These are phyloP conservation scores for Chrysoporthe deuterocubensis DNA, from an alignment of 2,329 filamentous ascomycete species.

Conservation along the genomic window DNA sequence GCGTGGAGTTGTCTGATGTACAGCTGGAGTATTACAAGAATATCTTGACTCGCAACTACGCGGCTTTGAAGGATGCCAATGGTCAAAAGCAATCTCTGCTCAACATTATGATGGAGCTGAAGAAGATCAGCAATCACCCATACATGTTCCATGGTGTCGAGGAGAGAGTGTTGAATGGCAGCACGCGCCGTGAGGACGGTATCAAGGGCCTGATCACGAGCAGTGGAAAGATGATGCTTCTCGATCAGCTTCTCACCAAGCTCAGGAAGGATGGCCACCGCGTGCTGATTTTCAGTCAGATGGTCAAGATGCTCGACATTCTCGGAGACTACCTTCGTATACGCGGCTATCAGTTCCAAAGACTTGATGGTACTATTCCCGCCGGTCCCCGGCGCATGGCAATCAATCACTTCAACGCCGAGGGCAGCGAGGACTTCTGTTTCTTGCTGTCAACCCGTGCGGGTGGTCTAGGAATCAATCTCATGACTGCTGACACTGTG, in stretches of 20 bases:
- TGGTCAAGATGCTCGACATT: constrained; percentile 99
- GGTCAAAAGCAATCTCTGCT: constrained; percentile 94
- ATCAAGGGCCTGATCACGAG: constrained; percentile 93
- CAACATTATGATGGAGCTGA: constrained; percentile 99
- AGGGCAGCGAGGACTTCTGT: constrained; percentile 92
- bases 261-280: constrained; percentile 92
- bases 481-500: constrained; percentile 98
- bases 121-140: constrained; percentile 98
- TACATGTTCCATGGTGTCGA: constrained; percentile 98
- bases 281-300: constrained; percentile 97
- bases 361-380: constrained; percentile 92
- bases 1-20: constrained; percentile 93
- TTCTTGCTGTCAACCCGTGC: constrained; percentile 94
- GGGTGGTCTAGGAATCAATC: constrained; percentile 95
- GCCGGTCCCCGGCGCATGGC: constrained; percentile 86
- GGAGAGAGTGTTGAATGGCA: constrained; percentile 82
- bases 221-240: constrained; percentile 99
- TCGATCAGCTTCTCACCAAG: constrained; percentile 93
- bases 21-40: constrained; percentile 99
- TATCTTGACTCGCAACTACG: constrained; percentile 94
- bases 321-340: constrained; percentile 91
- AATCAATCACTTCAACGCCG: constrained; percentile 98
- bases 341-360: constrained; percentile 93
- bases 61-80: constrained; percentile 86
- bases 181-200: constrained; percentile 82